phyloP scores from a whole-genome alignment of 2,329 filamentous ascomycete species.

The Furcasterigmium sp. region DNA sequence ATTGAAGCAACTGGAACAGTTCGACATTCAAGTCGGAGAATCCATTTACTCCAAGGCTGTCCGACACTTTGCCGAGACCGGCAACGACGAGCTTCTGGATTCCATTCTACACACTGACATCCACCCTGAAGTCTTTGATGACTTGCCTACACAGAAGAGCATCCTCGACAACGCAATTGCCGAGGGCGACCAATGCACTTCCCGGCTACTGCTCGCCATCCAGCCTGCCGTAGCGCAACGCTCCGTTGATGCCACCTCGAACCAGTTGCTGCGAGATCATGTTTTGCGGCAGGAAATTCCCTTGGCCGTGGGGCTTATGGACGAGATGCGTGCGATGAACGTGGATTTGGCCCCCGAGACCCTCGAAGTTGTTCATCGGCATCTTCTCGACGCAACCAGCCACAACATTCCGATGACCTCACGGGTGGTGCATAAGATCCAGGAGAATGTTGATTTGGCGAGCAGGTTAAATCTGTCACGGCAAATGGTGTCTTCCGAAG shows the following conservation, averaged over 20 bases:
- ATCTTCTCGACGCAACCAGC: not conserved
- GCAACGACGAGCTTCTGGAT: constrained; percentile 43
- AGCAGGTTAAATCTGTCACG: not conserved
- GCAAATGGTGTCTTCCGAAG: constrained; percentile 21
- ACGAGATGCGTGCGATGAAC: constrained; percentile 28
- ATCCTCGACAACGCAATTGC: constrained; percentile 28
- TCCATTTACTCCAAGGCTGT: constrained; percentile 63
- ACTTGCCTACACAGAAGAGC: constrained; percentile 31
- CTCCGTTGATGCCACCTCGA: constrained; percentile 21
- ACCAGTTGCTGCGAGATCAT: constrained; percentile 24
- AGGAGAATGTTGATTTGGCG: not conserved
- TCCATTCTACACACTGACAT: constrained; percentile 43
- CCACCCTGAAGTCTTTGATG: constrained; percentile 51
- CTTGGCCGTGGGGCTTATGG: constrained; percentile 25
- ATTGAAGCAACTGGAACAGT: constrained; percentile 54
- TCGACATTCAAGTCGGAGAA: constrained; percentile 57
- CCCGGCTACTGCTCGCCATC: constrained; percentile 38
- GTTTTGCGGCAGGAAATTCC: constrained; percentile 19
- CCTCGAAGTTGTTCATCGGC: constrained; percentile 5
- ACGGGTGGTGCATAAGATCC: not conserved
- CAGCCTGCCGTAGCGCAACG: constrained; percentile 27
- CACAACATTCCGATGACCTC: not conserved
- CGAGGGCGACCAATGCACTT: constrained; percentile 33
- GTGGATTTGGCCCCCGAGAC: constrained; percentile 18
- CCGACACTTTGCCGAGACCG: constrained; percentile 54